phyloP scores from a whole-genome alignment of 345 rosid species.

The Euphorbia peplus region DNA sequence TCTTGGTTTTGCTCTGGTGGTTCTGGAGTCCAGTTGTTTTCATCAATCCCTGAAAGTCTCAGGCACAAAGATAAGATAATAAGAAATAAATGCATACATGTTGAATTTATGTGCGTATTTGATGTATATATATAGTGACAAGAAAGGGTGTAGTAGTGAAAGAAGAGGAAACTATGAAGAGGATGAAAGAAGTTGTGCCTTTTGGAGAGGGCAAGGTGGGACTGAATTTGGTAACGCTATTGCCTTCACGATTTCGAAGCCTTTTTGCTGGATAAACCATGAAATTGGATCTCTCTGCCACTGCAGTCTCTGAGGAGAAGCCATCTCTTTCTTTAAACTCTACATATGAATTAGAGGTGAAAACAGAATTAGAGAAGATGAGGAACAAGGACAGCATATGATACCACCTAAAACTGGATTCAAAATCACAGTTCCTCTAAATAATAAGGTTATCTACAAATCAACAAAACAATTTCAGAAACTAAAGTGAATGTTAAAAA shows the following conservation, averaged over 20 bases:
- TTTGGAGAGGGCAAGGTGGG: conserved; percentile 41
- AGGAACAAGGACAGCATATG: not conserved
- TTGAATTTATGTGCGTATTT: too few relatives aligned
- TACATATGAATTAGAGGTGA: conserved; percentile 17
- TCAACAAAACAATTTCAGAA: not conserved
- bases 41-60: conserved; percentile 38
- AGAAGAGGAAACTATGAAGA: conserved; percentile 14
- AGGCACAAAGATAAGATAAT: conserved; percentile 16
- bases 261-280: conserved; percentile 44
- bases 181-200: conserved; percentile 41
- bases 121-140: not conserved
- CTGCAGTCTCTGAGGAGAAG: conserved; percentile 32
- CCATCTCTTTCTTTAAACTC: conserved; percentile 32
- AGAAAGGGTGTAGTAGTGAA: not conserved
- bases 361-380: conserved; percentile 10
- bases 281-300: conserved; percentile 39
- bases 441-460: not conserved
- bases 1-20: conserved; percentile 46
- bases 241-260: conserved; percentile 35
- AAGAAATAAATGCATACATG: not conserved
- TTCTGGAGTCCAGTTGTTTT: conserved; percentile 46
- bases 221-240: conserved; percentile 31
- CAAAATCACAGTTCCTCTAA: not conserved
- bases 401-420: not conserved
- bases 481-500: not conserved